These are phyloP conservation scores for Karstenula rhodostoma DNA, from an alignment of 2,329 filamentous ascomycete genomes.

Conservation along the genomic window DNA sequence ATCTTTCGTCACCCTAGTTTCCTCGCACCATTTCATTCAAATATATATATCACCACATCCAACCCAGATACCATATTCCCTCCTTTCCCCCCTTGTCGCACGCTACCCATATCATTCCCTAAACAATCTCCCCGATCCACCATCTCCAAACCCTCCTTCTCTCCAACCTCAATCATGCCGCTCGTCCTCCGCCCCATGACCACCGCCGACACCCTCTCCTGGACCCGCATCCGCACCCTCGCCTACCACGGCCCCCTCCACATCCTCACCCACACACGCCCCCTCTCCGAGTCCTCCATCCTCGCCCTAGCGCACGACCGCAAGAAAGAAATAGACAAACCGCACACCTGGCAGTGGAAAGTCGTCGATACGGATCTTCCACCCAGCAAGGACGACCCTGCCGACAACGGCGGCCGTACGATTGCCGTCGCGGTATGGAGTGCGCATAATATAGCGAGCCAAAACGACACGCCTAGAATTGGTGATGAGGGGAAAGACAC, in stretches of 20 bases:
- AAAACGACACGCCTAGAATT: background rate
- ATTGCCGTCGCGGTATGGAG: conserved; percentile 43
- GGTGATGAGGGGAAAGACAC: conserved; percentile 40
- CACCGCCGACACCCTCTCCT: conserved; percentile 32
- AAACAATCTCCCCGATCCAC: background rate
- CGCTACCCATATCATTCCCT: background rate
- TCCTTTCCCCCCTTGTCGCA: background rate
- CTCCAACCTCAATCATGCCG: conserved; percentile 28
- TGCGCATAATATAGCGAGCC: conserved; percentile 24
- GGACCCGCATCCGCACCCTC: conserved; percentile 37
- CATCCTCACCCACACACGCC: conserved; percentile 33
- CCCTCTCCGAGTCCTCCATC: conserved; percentile 36
- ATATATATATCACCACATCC: background rate
- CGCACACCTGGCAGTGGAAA: conserved; percentile 42
- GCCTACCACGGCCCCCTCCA: conserved; percentile 45
- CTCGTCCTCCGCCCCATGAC: conserved; percentile 33
- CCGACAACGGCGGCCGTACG: conserved; percentile 32
- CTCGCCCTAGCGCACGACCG: conserved; percentile 33
- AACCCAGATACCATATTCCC: background rate
- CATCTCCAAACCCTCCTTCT: background rate
- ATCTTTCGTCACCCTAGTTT: background rate
- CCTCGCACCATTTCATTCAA: background rate
- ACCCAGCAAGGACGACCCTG: conserved; percentile 32
- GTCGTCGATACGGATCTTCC: conserved; percentile 39
- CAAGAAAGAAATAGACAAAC: conserved; percentile 29